A percentile compares a stretch with the other conserved stretches of the same genome.
phyloP scores from a whole-genome alignment of 208 protist genomes.

The Trypanosoma caninum region DNA sequence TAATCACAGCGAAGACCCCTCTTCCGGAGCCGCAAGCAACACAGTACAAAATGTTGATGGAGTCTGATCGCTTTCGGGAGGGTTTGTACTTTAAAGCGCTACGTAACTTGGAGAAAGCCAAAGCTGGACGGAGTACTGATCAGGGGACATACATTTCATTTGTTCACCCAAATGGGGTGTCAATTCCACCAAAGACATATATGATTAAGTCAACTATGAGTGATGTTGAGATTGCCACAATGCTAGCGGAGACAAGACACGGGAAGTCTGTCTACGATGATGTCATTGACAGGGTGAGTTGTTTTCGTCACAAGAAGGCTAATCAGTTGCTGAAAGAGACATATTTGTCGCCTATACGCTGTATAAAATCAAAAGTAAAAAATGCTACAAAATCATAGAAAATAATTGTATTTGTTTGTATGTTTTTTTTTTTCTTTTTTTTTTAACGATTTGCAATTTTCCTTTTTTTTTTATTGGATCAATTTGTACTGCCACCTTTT shows the following conservation, averaged over 20 bases:
- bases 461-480: slow-evolving; percentile 6
- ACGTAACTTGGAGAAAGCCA: slow-evolving; percentile 40
- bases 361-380: neutral
- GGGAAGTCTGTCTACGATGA: slow-evolving; percentile 77
- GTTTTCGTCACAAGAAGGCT: slow-evolving; percentile 33
- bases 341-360: slow-evolving; percentile 6
- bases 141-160: slow-evolving; percentile 38
- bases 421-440: slow-evolving; percentile 3
- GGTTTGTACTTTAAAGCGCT: slow-evolving; percentile 52
- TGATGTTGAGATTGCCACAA: slow-evolving; percentile 55
- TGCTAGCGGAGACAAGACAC: slow-evolving; percentile 56
- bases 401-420: slow-evolving; percentile 1
- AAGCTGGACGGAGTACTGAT: slow-evolving; percentile 54
- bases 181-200: slow-evolving; percentile 39
- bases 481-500: slow-evolving; percentile 6
- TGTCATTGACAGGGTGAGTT: slow-evolving; percentile 45
- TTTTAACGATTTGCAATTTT: slow-evolving; percentile 6
- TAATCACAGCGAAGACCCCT: slow-evolving; percentile 24
- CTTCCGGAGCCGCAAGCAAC: slow-evolving; percentile 17
- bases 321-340: slow-evolving; percentile 20
- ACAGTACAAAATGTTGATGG: slow-evolving; percentile 48
- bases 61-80: slow-evolving; percentile 53
- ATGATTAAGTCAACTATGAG: slow-evolving; percentile 31
- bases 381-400: neutral
- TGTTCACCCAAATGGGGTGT: slow-evolving; percentile 15